Percentiles rank a stretch among this genome's conserved stretches.
phyloP scores from a whole-genome alignment of 1,284 basidiomycete species.

The Leccinum solheimii region DNA sequence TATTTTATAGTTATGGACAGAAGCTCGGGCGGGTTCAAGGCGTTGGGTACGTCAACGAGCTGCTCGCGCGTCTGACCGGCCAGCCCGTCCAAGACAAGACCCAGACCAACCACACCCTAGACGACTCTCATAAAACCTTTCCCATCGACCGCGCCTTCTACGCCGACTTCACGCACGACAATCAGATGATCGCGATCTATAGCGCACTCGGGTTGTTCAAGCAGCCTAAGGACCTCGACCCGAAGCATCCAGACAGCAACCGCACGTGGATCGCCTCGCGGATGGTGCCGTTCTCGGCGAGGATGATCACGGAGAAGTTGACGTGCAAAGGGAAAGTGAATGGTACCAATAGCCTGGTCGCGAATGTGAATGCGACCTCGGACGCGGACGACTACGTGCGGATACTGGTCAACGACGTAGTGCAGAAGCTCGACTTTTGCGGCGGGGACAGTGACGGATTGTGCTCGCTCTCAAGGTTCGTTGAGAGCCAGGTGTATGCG shows the following conservation, averaged over 20 bases:
- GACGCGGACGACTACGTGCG: neutral
- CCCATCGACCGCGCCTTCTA: constrained; percentile 54
- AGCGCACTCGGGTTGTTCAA: constrained; percentile 68
- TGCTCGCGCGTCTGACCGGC: constrained; percentile 74
- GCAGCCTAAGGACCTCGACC: constrained; percentile 43
- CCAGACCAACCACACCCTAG: constrained; percentile 79
- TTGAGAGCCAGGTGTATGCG: neutral
- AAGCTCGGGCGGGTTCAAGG: constrained; percentile 69
- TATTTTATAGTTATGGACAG: constrained; percentile 55
- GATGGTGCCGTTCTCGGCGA: neutral
- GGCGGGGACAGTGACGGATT: neutral
- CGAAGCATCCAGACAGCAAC: constrained; percentile 36
- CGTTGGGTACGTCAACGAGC: constrained; percentile 83
- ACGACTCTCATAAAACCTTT: constrained; percentile 63
- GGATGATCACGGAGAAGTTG: neutral
- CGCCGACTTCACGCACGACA: constrained; percentile 69
- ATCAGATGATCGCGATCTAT: constrained; percentile 76
- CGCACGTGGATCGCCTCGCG: neutral
- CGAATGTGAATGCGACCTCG: neutral
- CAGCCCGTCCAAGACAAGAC: constrained; percentile 65
- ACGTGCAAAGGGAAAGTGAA: neutral
- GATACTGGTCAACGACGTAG: neutral
- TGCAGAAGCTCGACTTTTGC: neutral
- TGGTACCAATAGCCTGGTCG: neutral
- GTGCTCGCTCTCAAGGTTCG: neutral